Conservation (phyloP, 1,284 basidiomycete genomes). For the Sparassis latifolia region DNA sequence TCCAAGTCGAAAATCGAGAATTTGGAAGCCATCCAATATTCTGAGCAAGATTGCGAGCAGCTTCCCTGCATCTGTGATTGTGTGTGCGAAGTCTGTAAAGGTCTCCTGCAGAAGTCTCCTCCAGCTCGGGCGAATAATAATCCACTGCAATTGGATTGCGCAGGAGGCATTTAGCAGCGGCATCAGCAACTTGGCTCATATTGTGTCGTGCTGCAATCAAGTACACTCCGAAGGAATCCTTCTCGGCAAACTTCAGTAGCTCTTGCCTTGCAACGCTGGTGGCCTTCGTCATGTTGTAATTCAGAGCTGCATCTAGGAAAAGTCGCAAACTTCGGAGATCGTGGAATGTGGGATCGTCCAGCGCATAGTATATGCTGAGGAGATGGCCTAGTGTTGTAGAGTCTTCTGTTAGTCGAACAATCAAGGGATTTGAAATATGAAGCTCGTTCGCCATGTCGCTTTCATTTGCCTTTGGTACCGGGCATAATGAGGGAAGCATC, state of each 20-base stretch:
- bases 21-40: background rate
- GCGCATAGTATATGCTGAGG: slow-evolving; percentile 13
- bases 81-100: background rate
- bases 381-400: slow-evolving; percentile 3
- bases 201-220: background rate
- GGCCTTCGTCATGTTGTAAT: slow-evolving; percentile 9
- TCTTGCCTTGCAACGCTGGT: background rate
- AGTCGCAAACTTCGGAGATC: background rate
- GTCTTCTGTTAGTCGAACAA: slow-evolving; percentile 3
- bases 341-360: slow-evolving; percentile 5
- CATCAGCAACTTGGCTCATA: background rate
- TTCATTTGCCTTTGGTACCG: background rate
- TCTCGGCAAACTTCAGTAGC: background rate
- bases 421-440: background rate
- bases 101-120: background rate
- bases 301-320: slow-evolving; percentile 5
- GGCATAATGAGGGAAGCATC: background rate
- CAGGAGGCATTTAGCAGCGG: background rate
- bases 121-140: background rate
- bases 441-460: no score
- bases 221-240: background rate
- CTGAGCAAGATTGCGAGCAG: background rate
- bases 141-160: background rate
- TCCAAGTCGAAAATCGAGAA: background rate
- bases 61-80: background rate